phyloP scores from a whole-genome alignment of 2,329 filamentous ascomycete genomes.

The Microdochium bolleyi region DNA sequence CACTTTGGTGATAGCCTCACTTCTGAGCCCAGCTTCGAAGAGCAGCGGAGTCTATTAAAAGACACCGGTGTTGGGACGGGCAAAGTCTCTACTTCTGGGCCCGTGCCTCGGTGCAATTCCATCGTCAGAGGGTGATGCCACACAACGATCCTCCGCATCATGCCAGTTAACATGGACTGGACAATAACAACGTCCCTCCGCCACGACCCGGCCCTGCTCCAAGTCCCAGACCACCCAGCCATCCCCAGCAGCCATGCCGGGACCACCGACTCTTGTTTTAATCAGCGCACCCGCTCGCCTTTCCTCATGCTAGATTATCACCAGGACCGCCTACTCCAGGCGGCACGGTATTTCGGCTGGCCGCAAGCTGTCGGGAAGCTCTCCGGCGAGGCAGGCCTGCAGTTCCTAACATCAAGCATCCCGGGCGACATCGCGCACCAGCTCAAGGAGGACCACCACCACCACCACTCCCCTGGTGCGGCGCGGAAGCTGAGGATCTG shows the following conservation, averaged over 20 bases:
- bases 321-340: constrained; percentile 66
- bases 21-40: too few species aligned
- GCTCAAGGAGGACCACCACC: constrained; percentile 24
- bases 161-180: constrained; percentile 34
- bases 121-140: too few species aligned
- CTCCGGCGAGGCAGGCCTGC: constrained; percentile 36
- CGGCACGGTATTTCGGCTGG: constrained; percentile 51
- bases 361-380: constrained; percentile 33
- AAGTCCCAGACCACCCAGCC: constrained; percentile 25
- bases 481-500: constrained; percentile 38
- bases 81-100: too few species aligned
- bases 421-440: constrained; percentile 20
- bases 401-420: constrained; percentile 23
- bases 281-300: constrained; percentile 44
- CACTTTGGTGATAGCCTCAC: too few species aligned
- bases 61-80: too few species aligned
- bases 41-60: too few species aligned
- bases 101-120: too few species aligned
- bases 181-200: constrained; percentile 64
- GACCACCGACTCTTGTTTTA: constrained; percentile 31
- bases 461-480: neutral
- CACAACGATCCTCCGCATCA: constrained; percentile 6
- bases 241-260: constrained; percentile 9
- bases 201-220: constrained; percentile 53
- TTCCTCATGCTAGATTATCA: constrained; percentile 79